Percentiles rank a stretch among this genome's conserved stretches.
Conservation (phyloP, 2,329 filamentous ascomycete species). For the Fusarium sp. region DNA sequence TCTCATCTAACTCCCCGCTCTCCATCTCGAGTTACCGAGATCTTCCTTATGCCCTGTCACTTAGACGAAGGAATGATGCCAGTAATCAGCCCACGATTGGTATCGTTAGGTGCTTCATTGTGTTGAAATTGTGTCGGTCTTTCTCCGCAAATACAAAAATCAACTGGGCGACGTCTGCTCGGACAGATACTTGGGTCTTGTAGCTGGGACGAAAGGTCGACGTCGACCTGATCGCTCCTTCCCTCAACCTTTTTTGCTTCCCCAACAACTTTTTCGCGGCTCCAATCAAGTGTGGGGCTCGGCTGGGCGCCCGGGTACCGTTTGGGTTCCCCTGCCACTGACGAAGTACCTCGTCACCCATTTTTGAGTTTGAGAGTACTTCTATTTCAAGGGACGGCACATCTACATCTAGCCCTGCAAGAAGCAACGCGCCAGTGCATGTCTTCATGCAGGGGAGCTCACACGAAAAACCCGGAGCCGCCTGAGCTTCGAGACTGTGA, state of each 20-base stretch:
- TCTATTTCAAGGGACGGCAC: slow-evolving; percentile 3
- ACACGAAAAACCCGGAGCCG: slow-evolving; percentile 23
- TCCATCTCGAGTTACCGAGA: slow-evolving; percentile 19
- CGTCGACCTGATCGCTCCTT: slow-evolving; percentile 24
- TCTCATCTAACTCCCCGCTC: background rate
- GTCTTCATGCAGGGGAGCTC: slow-evolving; percentile 37
- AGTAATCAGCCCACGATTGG: slow-evolving; percentile 41
- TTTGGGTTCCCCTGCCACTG: slow-evolving; percentile 8
- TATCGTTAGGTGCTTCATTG: background rate
- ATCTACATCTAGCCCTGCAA: slow-evolving; percentile 26
- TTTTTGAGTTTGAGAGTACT: background rate
- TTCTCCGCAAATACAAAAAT: slow-evolving; percentile 32
- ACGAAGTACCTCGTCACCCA: background rate
- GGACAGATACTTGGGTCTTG: slow-evolving; percentile 9
- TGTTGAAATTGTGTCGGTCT: slow-evolving; percentile 22
- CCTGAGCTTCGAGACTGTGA: slow-evolving; percentile 14
- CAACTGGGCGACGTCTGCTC: slow-evolving; percentile 22
- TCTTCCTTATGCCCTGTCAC: slow-evolving; percentile 11
- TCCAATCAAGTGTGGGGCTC: slow-evolving; percentile 35
- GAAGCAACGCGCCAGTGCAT: slow-evolving; percentile 21
- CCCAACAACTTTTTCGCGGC: slow-evolving; percentile 46
- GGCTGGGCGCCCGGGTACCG: background rate
- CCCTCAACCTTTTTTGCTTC: slow-evolving; percentile 42
- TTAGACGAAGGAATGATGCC: slow-evolving; percentile 25
- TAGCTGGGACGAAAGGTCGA: slow-evolving; percentile 19